phyloP scores from a whole-genome alignment of 2,329 filamentous ascomycete genomes.

The Calonectria hongkongensis region DNA sequence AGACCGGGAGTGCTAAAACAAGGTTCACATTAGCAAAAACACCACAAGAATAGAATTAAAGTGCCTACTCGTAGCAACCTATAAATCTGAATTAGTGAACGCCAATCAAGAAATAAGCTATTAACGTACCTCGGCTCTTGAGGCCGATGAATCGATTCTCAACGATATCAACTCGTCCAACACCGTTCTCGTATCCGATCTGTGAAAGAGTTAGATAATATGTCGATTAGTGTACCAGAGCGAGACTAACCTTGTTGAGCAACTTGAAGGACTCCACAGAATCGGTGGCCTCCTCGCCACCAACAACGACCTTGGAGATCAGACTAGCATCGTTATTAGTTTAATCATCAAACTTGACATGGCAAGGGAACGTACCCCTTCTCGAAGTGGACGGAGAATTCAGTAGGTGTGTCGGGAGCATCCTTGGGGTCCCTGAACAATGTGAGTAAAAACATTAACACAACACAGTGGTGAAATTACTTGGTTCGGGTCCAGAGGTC shows the following conservation, averaged over 20 bases:
- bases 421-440: constrained; percentile 70
- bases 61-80: constrained; percentile 60
- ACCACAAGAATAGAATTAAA: no score
- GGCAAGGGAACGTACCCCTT: constrained; percentile 66
- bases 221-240: not conserved
- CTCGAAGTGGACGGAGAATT: constrained; percentile 80
- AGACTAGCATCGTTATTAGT: not conserved
- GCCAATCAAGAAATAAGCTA: not conserved
- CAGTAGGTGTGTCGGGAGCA: constrained; percentile 78
- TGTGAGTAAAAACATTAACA: not conserved
- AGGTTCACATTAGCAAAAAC: not conserved
- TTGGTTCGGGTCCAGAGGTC: constrained; percentile 82
- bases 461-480: constrained; percentile 26
- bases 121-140: constrained; percentile 71
- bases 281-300: constrained; percentile 75
- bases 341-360: not conserved
- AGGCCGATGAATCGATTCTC: constrained; percentile 67
- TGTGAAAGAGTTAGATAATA: not conserved
- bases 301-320: constrained; percentile 74
- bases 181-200: constrained; percentile 78
- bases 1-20: not conserved
- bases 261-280: constrained; percentile 79
- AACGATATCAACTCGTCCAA: constrained; percentile 77
- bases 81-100: not conserved
- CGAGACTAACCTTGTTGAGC: constrained; percentile 68